A percentile compares a stretch with the other conserved stretches of the same genome.
These are phyloP conservation scores for Xylaria digitata DNA, from an alignment of 2,329 filamentous ascomycete species.

Conservation along the genomic window DNA sequence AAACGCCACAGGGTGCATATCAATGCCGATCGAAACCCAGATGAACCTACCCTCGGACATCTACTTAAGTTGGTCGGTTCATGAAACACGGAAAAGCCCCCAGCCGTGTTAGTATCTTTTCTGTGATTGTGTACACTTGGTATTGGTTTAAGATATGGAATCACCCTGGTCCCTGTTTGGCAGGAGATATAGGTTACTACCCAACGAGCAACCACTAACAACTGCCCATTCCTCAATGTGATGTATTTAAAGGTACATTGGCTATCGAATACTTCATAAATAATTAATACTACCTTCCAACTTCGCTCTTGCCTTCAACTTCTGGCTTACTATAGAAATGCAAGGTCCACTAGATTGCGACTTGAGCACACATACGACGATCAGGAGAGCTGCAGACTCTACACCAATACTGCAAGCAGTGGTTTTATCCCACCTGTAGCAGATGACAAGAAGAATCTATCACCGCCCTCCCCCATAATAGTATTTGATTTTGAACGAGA, in stretches of 20 bases:
- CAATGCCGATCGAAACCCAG: conserved; percentile 7
- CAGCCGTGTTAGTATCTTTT: background rate
- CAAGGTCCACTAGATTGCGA: conserved; percentile 11
- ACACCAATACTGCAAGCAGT: conserved; percentile 1
- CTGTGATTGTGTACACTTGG: conserved; percentile 3
- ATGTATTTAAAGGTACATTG: background rate
- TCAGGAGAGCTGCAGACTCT: background rate
- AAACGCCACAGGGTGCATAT: background rate
- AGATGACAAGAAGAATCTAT: conserved; percentile 6
- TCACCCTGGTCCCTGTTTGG: background rate
- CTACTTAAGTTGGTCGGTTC: conserved; percentile 1
- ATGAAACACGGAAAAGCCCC: conserved; percentile 13
- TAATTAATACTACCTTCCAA: conserved; percentile 8
- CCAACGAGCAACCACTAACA: background rate
- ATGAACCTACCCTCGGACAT: conserved; percentile 1
- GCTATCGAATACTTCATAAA: conserved; percentile 5
- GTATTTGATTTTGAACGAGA: background rate
- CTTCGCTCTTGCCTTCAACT: conserved; percentile 9
- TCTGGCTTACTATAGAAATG: conserved; percentile 9
- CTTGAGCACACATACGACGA: conserved; percentile 1
- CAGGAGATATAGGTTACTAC: conserved; percentile 8
- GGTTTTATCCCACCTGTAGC: background rate
- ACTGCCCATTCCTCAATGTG: background rate
- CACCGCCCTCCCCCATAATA: conserved; percentile 5
- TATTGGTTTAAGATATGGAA: background rate